Percentiles rank a stretch among this genome's conserved stretches.
phyloP scores from a whole-genome alignment of 2,329 filamentous ascomycete species.

The Alternaria panax region DNA sequence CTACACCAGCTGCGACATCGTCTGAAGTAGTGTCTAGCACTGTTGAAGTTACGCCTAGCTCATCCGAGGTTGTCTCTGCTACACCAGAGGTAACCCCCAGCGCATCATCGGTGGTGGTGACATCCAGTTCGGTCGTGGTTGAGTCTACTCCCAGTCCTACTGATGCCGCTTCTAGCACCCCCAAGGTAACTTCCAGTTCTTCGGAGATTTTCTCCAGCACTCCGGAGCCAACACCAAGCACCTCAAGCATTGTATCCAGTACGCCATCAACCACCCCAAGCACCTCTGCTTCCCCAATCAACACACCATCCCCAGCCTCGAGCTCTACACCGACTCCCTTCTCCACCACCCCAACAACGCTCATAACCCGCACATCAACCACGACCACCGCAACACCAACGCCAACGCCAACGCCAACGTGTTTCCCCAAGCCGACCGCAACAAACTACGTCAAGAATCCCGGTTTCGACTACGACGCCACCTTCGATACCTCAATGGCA shows the following conservation, averaged over 20 bases:
- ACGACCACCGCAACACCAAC: constrained; percentile 21
- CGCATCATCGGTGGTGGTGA: fast-evolving
- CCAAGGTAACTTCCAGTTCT: not conserved
- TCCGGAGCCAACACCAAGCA: not conserved
- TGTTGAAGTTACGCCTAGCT: not conserved
- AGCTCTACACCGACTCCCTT: not conserved
- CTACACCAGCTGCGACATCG: not conserved
- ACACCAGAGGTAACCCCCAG: not conserved
- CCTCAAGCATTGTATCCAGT: not conserved
- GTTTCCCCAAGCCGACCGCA: not conserved
- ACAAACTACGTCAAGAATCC: constrained; percentile 1
- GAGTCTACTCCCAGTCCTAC: not conserved
- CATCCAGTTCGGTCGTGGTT: not conserved
- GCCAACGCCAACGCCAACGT: too few species aligned
- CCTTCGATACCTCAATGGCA: not conserved
- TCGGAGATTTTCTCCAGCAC: not conserved
- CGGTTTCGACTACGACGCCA: not conserved
- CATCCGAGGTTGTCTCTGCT: not conserved
- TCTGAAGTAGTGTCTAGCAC: not conserved
- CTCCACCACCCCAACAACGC: not conserved
- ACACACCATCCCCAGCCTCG: not conserved
- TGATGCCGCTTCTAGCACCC: not conserved
- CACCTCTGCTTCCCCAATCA: not conserved
- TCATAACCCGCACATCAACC: constrained; percentile 1
- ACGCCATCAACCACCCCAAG: not conserved